These are phyloP conservation scores for Diaporthe ilicicola DNA, from an alignment of 2,329 filamentous ascomycete species.

Conservation along the genomic window DNA sequence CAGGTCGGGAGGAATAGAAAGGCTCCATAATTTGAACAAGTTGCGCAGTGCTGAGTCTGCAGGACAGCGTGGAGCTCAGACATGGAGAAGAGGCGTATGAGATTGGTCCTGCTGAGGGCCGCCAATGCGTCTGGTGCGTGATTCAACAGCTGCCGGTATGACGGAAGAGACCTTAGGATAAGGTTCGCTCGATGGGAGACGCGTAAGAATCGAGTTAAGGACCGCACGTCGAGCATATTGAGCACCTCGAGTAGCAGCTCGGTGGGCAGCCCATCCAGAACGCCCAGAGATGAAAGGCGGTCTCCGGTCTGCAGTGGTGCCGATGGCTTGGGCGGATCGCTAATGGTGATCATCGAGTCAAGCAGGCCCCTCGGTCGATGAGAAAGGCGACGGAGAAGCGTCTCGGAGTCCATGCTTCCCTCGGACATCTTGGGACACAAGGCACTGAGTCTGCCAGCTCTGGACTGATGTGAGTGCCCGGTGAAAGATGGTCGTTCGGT, in stretches of 20 bases:
- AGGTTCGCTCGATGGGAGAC: background rate
- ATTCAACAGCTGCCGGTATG: background rate
- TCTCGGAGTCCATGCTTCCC: background rate
- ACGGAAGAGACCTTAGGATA: background rate
- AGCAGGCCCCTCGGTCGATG: background rate
- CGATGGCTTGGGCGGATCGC: background rate
- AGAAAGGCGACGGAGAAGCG: background rate
- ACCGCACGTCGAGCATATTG: background rate
- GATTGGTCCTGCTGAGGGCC: background rate
- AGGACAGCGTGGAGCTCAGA: background rate
- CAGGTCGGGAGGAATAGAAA: slow-evolving; percentile 4
- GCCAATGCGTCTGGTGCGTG: background rate
- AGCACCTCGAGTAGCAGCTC: background rate
- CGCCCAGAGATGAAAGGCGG: background rate
- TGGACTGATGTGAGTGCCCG: background rate
- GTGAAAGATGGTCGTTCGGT: background rate
- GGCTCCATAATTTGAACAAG: background rate
- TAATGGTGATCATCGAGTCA: background rate
- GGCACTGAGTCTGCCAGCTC: background rate
- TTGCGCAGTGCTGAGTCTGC: background rate
- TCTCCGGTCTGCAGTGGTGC: background rate
- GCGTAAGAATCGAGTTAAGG: background rate
- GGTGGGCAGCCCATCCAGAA: background rate
- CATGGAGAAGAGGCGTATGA: background rate
- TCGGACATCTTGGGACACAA: background rate